These are phyloP conservation scores for Plasmodium inui DNA, from an alignment of 169 alveolate genomes.

Conservation along the genomic window DNA sequence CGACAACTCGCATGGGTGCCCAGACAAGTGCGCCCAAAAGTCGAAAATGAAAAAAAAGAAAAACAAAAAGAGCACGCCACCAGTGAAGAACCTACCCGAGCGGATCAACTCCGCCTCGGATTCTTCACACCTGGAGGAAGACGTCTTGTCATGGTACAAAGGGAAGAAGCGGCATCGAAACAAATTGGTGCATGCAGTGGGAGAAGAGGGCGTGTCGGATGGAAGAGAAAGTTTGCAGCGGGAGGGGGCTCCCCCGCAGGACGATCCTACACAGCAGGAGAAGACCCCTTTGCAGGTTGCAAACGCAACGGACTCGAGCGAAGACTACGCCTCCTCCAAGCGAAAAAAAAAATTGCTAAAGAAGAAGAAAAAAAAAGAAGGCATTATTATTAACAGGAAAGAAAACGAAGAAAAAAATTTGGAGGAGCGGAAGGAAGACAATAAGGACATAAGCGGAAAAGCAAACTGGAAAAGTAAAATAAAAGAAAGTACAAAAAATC, in stretches of 20 bases:
- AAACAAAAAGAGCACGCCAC: conserved; percentile 1
- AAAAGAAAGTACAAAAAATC: conserved; percentile 27
- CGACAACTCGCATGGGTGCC: not conserved
- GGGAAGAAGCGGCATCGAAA: conserved; percentile 11
- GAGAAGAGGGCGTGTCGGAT: not conserved
- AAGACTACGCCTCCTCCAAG: conserved; percentile 4
- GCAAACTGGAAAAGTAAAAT: conserved; percentile 1
- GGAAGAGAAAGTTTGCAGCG: not conserved
- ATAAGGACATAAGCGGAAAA: not conserved
- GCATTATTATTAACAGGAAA: not conserved
- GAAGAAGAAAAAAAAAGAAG: conserved; percentile 28
- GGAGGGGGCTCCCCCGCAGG: not conserved
- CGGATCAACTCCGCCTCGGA: not conserved
- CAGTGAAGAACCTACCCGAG: not conserved
- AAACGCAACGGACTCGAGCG: not conserved
- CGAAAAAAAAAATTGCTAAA: conserved; percentile 30
- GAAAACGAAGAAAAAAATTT: not conserved
- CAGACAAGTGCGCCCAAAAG: not conserved
- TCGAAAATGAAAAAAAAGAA: not conserved
- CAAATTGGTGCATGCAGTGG: not conserved
- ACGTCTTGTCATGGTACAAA: conserved; percentile 7
- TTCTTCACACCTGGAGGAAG: conserved; percentile 16
- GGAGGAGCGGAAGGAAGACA: conserved; percentile 4
- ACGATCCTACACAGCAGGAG: not conserved
- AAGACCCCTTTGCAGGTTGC: not conserved